Percentiles rank a stretch among this genome's conserved stretches.
Evolutionary conservation across 78 protist species (phyloP).

Genomic region (Dictyostelium brefeldianum): DNA sequence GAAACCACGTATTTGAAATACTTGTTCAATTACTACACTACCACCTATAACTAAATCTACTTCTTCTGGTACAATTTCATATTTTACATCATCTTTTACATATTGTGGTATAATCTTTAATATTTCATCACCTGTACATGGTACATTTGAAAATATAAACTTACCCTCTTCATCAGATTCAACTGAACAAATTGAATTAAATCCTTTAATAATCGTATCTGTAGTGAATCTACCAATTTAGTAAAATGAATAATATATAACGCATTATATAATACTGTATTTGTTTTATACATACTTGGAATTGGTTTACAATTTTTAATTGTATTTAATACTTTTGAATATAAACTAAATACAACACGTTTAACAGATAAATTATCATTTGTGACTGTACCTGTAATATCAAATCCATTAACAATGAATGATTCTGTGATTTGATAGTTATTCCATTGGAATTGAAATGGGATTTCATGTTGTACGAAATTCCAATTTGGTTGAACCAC

Average conservation of each 20-base stretch:
- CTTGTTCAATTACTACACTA: background rate
- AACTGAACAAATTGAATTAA: slow-evolving; percentile 6
- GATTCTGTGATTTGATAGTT: background rate
- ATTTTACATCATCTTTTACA: background rate
- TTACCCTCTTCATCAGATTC: slow-evolving; percentile 33
- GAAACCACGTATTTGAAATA: slow-evolving; percentile 37
- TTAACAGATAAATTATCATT: background rate
- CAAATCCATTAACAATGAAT: background rate
- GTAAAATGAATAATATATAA: no score
- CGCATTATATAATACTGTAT: no score
- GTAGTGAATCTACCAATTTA: background rate
- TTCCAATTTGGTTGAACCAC: background rate
- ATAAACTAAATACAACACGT: background rate
- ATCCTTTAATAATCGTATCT: background rate
- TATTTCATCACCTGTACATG: slow-evolving; percentile 29
- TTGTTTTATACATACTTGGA: background rate
- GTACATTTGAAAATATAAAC: slow-evolving; percentile 22
- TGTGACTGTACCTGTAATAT: background rate
- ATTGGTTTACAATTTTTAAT: slow-evolving; percentile 9
- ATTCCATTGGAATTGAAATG: slow-evolving; percentile 6
- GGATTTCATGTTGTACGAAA: background rate
- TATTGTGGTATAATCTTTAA: slow-evolving; percentile 14
- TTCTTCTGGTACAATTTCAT: slow-evolving; percentile 4
- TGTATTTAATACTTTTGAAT: background rate
- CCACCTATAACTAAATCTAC: background rate